Percentiles rank a stretch among this genome's conserved stretches.
phyloP scores from a whole-genome alignment of 805 yeast species.

The Suhomyces sp. region DNA sequence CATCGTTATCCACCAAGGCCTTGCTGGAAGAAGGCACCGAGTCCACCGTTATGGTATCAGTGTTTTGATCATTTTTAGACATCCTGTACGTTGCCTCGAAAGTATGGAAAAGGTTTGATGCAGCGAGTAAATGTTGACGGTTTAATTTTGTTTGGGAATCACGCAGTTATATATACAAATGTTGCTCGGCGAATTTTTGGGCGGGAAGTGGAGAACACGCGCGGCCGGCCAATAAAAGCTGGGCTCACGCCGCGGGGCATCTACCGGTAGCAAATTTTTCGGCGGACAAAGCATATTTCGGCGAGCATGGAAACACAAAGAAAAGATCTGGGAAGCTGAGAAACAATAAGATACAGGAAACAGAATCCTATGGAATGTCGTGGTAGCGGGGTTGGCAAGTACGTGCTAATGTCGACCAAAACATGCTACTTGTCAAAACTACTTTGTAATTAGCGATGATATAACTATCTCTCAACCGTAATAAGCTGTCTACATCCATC shows the following conservation, averaged over 20 bases:
- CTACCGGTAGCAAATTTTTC: neutral
- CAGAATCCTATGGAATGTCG: neutral
- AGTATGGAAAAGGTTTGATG: too few relatives aligned
- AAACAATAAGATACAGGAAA: too few relatives aligned
- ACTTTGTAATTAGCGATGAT: too few relatives aligned
- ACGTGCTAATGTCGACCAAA: too few relatives aligned
- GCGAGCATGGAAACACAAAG: neutral
- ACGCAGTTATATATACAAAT: neutral
- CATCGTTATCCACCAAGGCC: neutral
- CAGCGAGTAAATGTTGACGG: neutral
- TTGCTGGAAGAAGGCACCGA: constrained; percentile 2
- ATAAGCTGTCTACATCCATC: too few relatives aligned
- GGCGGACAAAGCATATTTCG: neutral
- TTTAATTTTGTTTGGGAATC: neutral
- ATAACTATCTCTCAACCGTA: too few relatives aligned
- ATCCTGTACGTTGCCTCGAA: neutral
- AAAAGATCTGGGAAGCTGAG: neutral
- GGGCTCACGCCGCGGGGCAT: neutral
- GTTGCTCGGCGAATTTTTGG: neutral
- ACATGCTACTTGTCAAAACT: too few relatives aligned
- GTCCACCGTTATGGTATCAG: constrained; percentile 1
- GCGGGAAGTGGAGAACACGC: neutral
- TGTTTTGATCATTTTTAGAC: neutral
- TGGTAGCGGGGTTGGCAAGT: neutral
- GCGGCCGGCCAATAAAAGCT: neutral